Conservation (phyloP, 805 yeast genomes). For the Lachancea waltii region DNA sequence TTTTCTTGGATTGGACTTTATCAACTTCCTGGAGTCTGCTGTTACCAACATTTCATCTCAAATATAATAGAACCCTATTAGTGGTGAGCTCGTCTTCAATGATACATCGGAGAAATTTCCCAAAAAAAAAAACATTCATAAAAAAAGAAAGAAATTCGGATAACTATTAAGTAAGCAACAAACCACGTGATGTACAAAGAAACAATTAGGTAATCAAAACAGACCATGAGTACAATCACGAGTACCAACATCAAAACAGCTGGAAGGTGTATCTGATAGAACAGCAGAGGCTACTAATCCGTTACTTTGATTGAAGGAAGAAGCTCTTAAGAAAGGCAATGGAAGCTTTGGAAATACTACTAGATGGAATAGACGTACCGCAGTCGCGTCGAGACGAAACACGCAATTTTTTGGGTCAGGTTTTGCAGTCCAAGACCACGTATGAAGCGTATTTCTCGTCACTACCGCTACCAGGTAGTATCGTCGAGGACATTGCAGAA, state of each 20-base stretch:
- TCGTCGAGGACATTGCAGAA: slow-evolving; percentile 68
- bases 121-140: neutral
- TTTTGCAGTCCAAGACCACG: slow-evolving; percentile 39
- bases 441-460: slow-evolving; percentile 39
- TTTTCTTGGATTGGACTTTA: too few species aligned
- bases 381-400: neutral
- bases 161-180: too few species aligned
- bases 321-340: too few species aligned
- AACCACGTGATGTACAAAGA: too few species aligned
- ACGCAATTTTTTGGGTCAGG: slow-evolving; percentile 1
- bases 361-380: neutral
- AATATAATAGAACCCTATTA: neutral
- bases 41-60: neutral
- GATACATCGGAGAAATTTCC: neutral
- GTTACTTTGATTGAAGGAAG: neutral
- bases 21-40: too few species aligned
- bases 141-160: neutral
- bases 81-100: neutral
- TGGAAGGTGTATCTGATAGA: too few species aligned
- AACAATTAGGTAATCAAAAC: too few species aligned
- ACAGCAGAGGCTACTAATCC: neutral
- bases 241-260: too few species aligned
- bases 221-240: too few species aligned
- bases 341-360: slow-evolving; percentile 4
- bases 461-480: slow-evolving; percentile 31